These are phyloP conservation scores for Aspergillus bridgeri DNA, from an alignment of 495 filamentous ascomycete genomes.

Conservation along the genomic window DNA sequence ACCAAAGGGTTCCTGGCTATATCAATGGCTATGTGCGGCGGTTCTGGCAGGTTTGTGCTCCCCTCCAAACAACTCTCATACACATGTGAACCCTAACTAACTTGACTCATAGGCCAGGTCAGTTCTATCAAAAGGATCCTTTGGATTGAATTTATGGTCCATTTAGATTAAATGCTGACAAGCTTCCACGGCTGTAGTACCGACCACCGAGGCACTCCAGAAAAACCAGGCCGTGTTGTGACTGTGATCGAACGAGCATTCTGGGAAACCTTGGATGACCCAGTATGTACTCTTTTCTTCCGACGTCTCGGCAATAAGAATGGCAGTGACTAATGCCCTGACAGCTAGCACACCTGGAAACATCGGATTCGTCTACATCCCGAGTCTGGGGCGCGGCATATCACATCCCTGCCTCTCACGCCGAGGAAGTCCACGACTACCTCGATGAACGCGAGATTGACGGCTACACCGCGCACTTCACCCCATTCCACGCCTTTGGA, in stretches of 20 bases:
- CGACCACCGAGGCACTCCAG: constrained; percentile 91
- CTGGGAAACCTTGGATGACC: constrained; percentile 77
- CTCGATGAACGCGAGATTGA: constrained; percentile 97
- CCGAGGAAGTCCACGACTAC: constrained; percentile 80
- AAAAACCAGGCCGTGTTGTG: constrained; percentile 83
- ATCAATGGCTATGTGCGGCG: constrained; percentile 91
- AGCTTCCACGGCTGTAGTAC: constrained; percentile 45
- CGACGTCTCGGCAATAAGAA: neutral
- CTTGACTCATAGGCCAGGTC: constrained; percentile 32
- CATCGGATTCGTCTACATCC: constrained; percentile 41
- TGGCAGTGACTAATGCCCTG: constrained; percentile 9
- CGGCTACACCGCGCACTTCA: constrained; percentile 88
- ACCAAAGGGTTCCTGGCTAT: constrained; percentile 83
- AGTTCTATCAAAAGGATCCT: neutral
- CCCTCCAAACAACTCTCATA: neutral
- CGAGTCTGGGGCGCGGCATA: constrained; percentile 92
- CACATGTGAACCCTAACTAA: constrained; percentile 6
- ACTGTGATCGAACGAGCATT: constrained; percentile 80
- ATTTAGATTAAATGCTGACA: neutral
- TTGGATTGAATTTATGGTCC: neutral
- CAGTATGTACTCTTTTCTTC: constrained; percentile 21
- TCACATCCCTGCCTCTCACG: constrained; percentile 69
- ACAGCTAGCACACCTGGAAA: constrained; percentile 36
- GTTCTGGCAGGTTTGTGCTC: constrained; percentile 83
- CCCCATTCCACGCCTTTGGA: constrained; percentile 65